Evolutionary conservation across 768 basidiomycete species (phyloP), one percentile per base, ranked within the genome.

Genomic region (Lepiota brunneoincarnata): DNA sequence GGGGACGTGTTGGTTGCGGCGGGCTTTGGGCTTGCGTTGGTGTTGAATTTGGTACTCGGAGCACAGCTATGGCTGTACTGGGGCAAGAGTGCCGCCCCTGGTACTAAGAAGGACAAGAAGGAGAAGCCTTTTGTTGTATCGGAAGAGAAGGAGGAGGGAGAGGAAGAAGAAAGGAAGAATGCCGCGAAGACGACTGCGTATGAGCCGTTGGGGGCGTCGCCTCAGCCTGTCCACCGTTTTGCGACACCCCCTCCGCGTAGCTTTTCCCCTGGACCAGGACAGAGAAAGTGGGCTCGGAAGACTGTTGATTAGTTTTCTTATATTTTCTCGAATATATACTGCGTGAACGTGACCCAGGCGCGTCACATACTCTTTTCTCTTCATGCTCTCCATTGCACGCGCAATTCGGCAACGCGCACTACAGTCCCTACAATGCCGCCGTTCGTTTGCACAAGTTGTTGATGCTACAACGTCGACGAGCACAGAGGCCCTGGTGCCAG

Each of bases 61-160:
- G 72, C 70, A 10, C 94, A 98, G 73, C 77, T 98, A 78, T 88
- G 85, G 77, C 69, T 80, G 72, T 98, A 90, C 67, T 90, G 89
- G 88, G 87, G 85, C 11, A 75, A 78, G 57, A 79, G 77, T 12
- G 69, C 10, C 12, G 15, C 21, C n/a, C 10, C 18, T 14, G 31
- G 26, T 34, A 18, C 35, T n/a, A 36, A 48, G 24, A 4, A 17
- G 28, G 44, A 9, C 15, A 48, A 49, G 41, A 41, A 46, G 34
- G 11, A 26, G 15, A 37, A 43, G 15, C 24, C 46, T 44, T 24
- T 43, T 34, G 44, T 21, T 5, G 12, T 31, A 20, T 15, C 6
- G 6, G 35, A 50, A 12, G 36, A 40, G 35, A 46, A 39, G 28
- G 38, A 57, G 47, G 38, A 40, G 46, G 40, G 31, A 45, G 42